Evolutionary conservation across 495 filamentous ascomycete species (phyloP), one percentile per base, ranked within the genome.

Genomic region (Parathielavia appendiculata): DNA sequence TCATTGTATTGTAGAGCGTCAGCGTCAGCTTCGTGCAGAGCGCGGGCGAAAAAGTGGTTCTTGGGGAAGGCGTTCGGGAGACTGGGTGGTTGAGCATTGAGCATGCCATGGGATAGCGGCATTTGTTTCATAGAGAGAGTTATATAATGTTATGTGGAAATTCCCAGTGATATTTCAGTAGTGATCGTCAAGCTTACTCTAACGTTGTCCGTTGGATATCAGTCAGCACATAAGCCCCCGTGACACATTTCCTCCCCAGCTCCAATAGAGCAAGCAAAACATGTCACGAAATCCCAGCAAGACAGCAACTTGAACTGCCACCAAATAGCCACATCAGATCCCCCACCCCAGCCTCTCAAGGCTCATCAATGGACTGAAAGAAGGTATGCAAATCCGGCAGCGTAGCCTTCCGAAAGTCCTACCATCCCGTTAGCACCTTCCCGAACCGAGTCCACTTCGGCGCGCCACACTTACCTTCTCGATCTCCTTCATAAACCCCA

Each of bases 301-400:
- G 1, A 36, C 12, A 39, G 17, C 39, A 51, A 32, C 23, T 7
- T 17, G 6, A 34, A 47, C 46, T 54, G 2, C 34, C 9, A 39
- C 35, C 41, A 58, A 39, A 58, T 44, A n/a, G 10, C 49, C 49
- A 35, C 41, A 35, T 5, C 51, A 6, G 22, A 19, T 14, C 22
- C 12, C 26, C 17, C 19, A 5, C 5, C 16, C 16, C 22, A 43
- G 1, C 23, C 17, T 60, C 48, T 60, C 48, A 65, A n/a, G 48
- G 56, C 35, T 65, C 63, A 13, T 65, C 57, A n/a, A 65, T 65
- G 35, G 59, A 62, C 41, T 63, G 48, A 38, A 57, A 63, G 44
- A 57, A 65, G 7, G 56, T 48, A 7, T 54, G 63, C 35, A 63
- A 40, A 46, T 65, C 60, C 0, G 60, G 56, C 23, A 57, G 12